Evolutionary conservation across 2,329 filamentous ascomycete genomes (phyloP), one percentile per base, ranked within the genome.

Genomic region (Fusarium sp.): DNA sequence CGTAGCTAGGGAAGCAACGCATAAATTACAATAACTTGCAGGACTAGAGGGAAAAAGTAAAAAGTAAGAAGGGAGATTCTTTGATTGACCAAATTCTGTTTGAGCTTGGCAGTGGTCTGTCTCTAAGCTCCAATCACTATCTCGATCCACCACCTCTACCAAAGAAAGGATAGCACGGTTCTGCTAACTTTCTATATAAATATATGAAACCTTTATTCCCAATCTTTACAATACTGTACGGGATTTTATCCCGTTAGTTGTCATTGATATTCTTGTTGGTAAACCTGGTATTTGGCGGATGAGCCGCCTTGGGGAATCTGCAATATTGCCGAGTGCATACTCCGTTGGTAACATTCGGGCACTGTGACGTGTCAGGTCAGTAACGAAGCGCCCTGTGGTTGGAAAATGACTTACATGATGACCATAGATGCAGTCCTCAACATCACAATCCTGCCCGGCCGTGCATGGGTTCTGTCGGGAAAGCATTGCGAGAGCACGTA

Each of bases 401-500:
- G 19, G 28, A 8, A 15, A 42, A 44, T 23, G 80, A n/a, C 85
- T 79, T 72, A 87, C 85, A 70, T 89, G 83, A 73, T 89, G 87
- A 4, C 87, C 87, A 68, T 89, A 89, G 59, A 89, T 88, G 72
- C 87, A 89, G 63, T 85, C 83, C 3, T 83, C 81, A 6, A 82
- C 76, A 8, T 85, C 82, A 66, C 87, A 89, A n/a, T 86, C 80
- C 72, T 89, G 87, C 0, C 85, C 85, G 28, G 77, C 82, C 0
- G 80, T 80, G 75, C 87, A 89, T 2, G 86, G 87, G 56, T 87
- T 89, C 56, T 86, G 76, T 7, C 87, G 81, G 4, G 86, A 82
- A 47, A 89, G 70, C 67, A 84, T 83, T 1, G 83, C 81, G 62
- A 89, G 85, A 4, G 86, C 87, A 34, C 81, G 81, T 50, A 85